These are phyloP conservation scores for Parmelia sp. DNA, from an alignment of 495 filamentous ascomycete species.

Conservation along the genomic window DNA sequence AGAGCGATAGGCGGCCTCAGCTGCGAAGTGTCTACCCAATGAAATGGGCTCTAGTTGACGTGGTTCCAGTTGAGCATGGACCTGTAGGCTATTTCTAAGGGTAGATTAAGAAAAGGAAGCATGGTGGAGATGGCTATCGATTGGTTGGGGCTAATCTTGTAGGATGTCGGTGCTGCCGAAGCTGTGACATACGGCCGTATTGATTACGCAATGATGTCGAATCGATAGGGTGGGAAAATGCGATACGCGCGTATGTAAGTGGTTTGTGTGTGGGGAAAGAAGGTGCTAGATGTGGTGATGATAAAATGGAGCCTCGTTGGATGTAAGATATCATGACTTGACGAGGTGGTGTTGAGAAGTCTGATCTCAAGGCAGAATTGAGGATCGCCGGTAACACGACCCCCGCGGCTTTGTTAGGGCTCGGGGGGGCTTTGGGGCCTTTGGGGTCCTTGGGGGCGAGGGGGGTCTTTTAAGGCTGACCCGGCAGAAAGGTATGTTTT, in stretches of 20 bases:
- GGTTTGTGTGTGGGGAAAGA: too few relatives aligned
- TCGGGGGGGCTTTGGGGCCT: neutral
- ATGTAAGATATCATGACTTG: neutral
- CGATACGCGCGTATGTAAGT: neutral
- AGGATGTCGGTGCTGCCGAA: constrained; percentile 16
- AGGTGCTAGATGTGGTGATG: too few relatives aligned
- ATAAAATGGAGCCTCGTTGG: neutral
- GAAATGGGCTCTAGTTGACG: neutral
- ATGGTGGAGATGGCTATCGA: neutral
- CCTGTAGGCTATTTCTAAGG: constrained; percentile 2
- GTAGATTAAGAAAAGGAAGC: neutral
- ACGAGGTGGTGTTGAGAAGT: neutral
- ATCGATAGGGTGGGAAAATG: neutral
- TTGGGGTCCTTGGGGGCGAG: too few relatives aligned
- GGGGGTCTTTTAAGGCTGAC: constrained; percentile 1
- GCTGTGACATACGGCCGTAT: neutral
- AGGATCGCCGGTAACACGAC: neutral
- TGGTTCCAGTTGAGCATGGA: neutral
- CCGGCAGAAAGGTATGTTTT: constrained; percentile 3
- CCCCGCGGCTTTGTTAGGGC: neutral
- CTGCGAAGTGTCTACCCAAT: neutral
- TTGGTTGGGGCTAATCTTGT: constrained; percentile 1
- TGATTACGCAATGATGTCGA: constrained; percentile 8
- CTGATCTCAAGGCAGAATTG: neutral
- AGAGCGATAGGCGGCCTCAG: neutral